Evolutionary conservation across 768 basidiomycete species (phyloP).

Genomic region (Calocybe indica): DNA sequence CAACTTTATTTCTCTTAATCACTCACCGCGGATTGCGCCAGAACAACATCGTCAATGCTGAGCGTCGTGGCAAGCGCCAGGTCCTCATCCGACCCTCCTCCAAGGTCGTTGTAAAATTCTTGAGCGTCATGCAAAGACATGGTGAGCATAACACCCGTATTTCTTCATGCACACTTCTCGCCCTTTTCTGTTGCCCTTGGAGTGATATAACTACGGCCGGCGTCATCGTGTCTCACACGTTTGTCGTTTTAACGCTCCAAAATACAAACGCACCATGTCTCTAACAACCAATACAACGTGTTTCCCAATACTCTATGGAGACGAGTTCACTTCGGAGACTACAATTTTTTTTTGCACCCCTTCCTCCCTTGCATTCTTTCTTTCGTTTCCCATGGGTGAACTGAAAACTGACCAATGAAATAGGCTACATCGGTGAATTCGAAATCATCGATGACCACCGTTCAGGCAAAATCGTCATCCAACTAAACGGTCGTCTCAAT

Average conservation of each 20-base stretch:
- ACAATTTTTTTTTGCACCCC: constrained; percentile 24
- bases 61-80: constrained; percentile 99
- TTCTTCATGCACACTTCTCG: neutral
- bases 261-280: constrained; percentile 45
- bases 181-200: constrained; percentile 33
- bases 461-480: constrained; percentile 95
- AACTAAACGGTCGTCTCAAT: constrained; percentile 97
- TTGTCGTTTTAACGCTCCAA: constrained; percentile 85
- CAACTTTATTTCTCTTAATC: constrained; percentile 4
- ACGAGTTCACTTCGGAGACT: constrained; percentile 52
- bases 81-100: constrained; percentile 96
- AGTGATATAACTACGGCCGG: constrained; percentile 80
- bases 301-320: constrained; percentile 27
- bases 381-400: constrained; percentile 11
- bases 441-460: constrained; percentile 99
- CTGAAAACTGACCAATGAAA: too few species aligned
- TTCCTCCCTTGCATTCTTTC: constrained; percentile 2
- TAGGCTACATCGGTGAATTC: constrained; percentile 95
- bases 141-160: constrained; percentile 46
- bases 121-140: constrained; percentile 98
- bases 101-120: constrained; percentile 97
- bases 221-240: constrained; percentile 52
- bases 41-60: constrained; percentile 99
- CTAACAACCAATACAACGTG: constrained; percentile 57
- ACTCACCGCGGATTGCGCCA: constrained; percentile 16